Percentiles rank a stretch among this genome's conserved stretches.
phyloP scores from a whole-genome alignment of 2,329 filamentous ascomycete genomes.

The Xylaria sp. region DNA sequence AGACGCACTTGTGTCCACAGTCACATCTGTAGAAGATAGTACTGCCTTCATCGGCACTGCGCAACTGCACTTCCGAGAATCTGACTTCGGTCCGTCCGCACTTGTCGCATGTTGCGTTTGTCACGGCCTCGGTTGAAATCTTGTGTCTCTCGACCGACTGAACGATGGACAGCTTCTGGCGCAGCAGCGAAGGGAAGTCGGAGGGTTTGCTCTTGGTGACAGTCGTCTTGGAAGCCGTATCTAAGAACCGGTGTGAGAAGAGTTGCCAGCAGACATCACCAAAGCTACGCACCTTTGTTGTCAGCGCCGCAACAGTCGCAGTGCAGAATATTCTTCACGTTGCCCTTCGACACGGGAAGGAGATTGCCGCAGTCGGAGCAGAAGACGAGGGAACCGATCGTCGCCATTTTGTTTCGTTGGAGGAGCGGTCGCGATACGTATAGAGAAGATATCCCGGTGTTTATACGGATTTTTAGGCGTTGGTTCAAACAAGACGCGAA shows the following conservation, averaged over 20 bases:
- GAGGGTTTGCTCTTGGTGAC: conserved; percentile 80
- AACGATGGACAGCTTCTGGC: conserved; percentile 81
- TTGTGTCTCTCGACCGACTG: conserved; percentile 76
- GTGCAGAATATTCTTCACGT: conserved; percentile 65
- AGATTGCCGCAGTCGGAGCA: conserved; percentile 91
- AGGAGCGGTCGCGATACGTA: not conserved
- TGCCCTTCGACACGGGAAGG: conserved; percentile 72
- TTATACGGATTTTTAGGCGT: not conserved
- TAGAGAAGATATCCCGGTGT: not conserved
- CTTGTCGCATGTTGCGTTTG: conserved; percentile 67
- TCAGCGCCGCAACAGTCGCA: conserved; percentile 84
- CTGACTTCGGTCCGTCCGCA: conserved; percentile 79
- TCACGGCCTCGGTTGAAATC: conserved; percentile 63
- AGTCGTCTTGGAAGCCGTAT: conserved; percentile 69
- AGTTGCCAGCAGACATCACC: not conserved
- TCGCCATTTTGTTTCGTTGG: conserved; percentile 58
- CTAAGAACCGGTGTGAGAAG: conserved; percentile 37
- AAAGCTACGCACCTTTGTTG: conserved; percentile 62
- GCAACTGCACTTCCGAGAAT: conserved; percentile 78
- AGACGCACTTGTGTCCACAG: conserved; percentile 72
- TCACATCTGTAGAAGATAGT: conserved; percentile 84
- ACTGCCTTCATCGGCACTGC: conserved; percentile 90
- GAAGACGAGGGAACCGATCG: conserved; percentile 86
- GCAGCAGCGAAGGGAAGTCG: conserved; percentile 84
- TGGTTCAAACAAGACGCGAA: not conserved